phyloP scores from a whole-genome alignment of 23 red algal species.

The Gracilaria caudata region DNA sequence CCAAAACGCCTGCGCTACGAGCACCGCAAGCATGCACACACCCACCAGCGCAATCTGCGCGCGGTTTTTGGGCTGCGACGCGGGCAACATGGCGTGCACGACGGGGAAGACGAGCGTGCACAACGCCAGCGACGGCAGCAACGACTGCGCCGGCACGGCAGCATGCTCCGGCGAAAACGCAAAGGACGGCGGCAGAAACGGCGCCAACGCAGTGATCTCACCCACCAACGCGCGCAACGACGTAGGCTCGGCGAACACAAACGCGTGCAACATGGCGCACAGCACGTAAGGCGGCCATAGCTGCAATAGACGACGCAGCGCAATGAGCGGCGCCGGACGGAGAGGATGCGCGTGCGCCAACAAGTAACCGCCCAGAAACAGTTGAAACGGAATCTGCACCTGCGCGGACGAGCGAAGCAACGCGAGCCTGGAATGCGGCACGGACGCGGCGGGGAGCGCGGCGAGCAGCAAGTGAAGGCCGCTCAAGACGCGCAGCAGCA shows the following conservation, averaged over 20 bases:
- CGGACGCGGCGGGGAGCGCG: background rate
- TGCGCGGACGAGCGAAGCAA: background rate
- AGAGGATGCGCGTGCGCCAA: constrained; percentile 11
- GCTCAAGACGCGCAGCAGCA: constrained; percentile 29
- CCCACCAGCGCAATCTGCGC: background rate
- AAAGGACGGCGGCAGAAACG: constrained; percentile 31
- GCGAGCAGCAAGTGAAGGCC: constrained; percentile 17
- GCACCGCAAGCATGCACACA: background rate
- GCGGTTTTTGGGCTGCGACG: background rate
- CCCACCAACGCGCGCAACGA: background rate
- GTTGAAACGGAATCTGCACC: background rate
- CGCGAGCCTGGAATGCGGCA: background rate
- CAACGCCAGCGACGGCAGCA: constrained; percentile 35
- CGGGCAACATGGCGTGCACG: background rate
- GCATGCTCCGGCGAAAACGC: constrained; percentile 30
- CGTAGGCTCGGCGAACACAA: background rate
- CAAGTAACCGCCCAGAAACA: constrained; percentile 11
- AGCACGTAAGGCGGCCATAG: constrained; percentile 17
- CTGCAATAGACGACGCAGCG: background rate
- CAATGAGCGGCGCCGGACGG: background rate
- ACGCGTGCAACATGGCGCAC: background rate
- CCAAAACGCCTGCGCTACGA: constrained; percentile 40
- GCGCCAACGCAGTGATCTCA: constrained; percentile 11
- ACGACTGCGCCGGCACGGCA: constrained; percentile 19
- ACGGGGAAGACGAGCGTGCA: constrained; percentile 3